Evolutionary conservation across 1,139 yeast species (phyloP), one percentile per base, ranked within the genome.

Genomic region (Candida frijolesensis): DNA sequence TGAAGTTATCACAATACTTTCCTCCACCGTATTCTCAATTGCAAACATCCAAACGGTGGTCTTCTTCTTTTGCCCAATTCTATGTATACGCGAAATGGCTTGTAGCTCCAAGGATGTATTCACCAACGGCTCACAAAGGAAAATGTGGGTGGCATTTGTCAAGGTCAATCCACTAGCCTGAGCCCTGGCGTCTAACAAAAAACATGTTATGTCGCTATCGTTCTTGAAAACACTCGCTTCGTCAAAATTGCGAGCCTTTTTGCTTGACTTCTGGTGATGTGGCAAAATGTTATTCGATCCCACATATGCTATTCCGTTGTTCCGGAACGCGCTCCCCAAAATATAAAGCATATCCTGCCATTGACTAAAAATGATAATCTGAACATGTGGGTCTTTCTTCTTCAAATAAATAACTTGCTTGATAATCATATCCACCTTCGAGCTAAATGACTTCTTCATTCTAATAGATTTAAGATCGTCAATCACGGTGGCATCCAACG

Each of bases 1-100:
- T 2, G 85, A 77, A 52, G 81, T 68, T 41, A 77, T 70, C n/a
- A 89, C 80, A 49, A 94, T 88, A 48, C 88, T 85, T 64, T 92
- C 96, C 66, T 94, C 99, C n/a, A 94, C 95, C 0, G 96, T 84
- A 44, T 87, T 85, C 52, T 80, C 83, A 50, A 91, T 87, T 32
- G 89, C 85, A 71, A 92, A 90, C 80, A 88, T 85, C 96, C 97
- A 92, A 2, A 94, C 96, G 1, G 85, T 87, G 0, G 98, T 94
- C 15, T 80, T 82, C 40, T 76, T 73, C 2, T 78, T 80, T 65
- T 94, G 99, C 0, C 99, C 99, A 62, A 94, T 92, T 54, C 99
- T 73, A 63, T 92, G 97, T 43, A 94, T 85, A 57, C 99, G 79
- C 42, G 96, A 89, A 50, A 92, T 87, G 0, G 98, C 97, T 62